These are phyloP conservation scores for Chaetomium cochliodes DNA, from an alignment of 495 filamentous ascomycete species.

Conservation along the genomic window DNA sequence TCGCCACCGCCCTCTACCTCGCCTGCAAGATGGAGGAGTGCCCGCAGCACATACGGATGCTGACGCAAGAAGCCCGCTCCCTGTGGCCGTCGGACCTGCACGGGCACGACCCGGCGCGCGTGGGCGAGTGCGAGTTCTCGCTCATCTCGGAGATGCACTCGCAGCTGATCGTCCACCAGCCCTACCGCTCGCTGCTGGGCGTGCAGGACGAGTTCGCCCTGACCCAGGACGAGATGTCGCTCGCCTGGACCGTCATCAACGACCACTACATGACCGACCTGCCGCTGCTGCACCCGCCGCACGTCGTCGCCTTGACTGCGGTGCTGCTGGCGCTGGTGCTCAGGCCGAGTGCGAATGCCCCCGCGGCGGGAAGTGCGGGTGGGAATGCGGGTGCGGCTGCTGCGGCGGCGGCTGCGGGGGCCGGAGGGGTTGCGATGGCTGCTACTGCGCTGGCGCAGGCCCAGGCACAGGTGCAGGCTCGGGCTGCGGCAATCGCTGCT, in stretches of 20 bases:
- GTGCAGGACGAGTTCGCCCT: conserved; percentile 69
- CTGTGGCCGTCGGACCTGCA: conserved; percentile 89
- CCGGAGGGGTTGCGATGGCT: conserved; percentile 39
- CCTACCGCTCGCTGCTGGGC: conserved; percentile 82
- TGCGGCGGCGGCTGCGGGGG: conserved; percentile 24
- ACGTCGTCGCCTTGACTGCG: conserved; percentile 86
- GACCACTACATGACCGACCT: conserved; percentile 95
- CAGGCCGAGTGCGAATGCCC: conserved; percentile 41
- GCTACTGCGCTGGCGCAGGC: conserved; percentile 44
- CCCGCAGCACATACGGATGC: conserved; percentile 89
- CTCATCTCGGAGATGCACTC: conserved; percentile 94
- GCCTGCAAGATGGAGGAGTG: conserved; percentile 99
- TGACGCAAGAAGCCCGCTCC: conserved; percentile 80
- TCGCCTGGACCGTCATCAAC: conserved; percentile 88
- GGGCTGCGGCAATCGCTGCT: conserved; percentile 19
- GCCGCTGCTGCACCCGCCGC: conserved; percentile 82
- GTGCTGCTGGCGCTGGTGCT: conserved; percentile 83
- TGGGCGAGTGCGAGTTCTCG: conserved; percentile 96
- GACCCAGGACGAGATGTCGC: conserved; percentile 69
- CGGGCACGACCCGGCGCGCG: conserved; percentile 73
- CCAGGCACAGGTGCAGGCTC: conserved; percentile 29
- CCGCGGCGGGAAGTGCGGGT: conserved; percentile 3
- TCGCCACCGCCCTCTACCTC: conserved; percentile 88
- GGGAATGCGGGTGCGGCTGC: neutral
- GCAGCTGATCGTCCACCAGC: conserved; percentile 92